Evolutionary conservation across 805 yeast species (phyloP).

Genomic region (Yamadazyma akitaensis): DNA sequence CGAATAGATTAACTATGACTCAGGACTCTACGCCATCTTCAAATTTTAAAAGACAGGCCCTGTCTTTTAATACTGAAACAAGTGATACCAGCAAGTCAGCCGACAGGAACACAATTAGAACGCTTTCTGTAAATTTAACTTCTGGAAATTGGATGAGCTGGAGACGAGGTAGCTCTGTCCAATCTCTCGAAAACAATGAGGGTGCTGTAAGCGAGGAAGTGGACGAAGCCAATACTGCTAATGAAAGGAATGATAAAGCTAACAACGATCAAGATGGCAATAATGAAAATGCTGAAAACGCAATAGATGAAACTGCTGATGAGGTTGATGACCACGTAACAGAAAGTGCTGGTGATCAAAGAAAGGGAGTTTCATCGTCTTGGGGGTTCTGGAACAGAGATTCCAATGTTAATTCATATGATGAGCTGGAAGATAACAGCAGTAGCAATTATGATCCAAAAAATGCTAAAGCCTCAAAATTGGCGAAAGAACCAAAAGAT

Average conservation of each 20-base stretch:
- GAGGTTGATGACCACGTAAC: slow-evolving; percentile 31
- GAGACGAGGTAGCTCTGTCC: slow-evolving; percentile 2
- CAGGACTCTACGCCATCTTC: background rate
- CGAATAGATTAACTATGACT: background rate
- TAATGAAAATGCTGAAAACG: slow-evolving; percentile 16
- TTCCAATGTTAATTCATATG: background rate
- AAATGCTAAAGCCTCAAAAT: background rate
- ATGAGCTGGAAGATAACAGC: slow-evolving; percentile 1
- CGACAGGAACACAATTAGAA: slow-evolving; percentile 5
- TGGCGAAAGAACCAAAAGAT: slow-evolving; percentile 4
- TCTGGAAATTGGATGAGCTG: slow-evolving; percentile 15
- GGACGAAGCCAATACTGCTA: slow-evolving; percentile 18
- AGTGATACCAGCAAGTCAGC: slow-evolving; percentile 1
- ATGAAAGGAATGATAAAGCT: slow-evolving; percentile 14
- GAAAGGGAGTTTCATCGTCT: slow-evolving; percentile 19
- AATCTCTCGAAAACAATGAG: slow-evolving; percentile 14
- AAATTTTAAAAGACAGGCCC: background rate
- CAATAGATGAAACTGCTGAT: slow-evolving; percentile 26
- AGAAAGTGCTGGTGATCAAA: slow-evolving; percentile 19
- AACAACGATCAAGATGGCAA: slow-evolving; percentile 17
- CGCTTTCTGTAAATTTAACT: slow-evolving; percentile 10
- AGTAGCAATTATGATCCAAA: slow-evolving; percentile 8
- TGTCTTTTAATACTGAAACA: background rate
- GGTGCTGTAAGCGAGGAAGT: slow-evolving; percentile 11
- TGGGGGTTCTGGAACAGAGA: slow-evolving; percentile 38